Base-by-base conservation (phyloP, 225 moss, liverwort and hornwort species). In the Thuidium tamariscinum region DNA sequence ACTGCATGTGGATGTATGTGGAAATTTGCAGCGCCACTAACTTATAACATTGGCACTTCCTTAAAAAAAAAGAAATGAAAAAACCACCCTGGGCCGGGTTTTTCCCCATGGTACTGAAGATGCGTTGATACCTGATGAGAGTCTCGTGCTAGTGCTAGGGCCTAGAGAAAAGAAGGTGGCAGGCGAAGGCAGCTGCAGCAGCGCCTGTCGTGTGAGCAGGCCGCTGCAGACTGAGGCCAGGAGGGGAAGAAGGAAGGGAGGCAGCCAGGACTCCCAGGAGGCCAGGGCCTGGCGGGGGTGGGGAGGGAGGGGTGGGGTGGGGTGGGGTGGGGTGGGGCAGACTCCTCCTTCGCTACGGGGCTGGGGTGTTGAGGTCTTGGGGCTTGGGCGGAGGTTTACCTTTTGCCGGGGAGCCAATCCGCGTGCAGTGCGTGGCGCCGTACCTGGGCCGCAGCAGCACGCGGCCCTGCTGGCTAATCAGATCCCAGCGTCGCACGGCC, bases 341-440 rank as follows among this genome's bases (percentile, higher is more conserved):
- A 9, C n/a, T 15, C 5, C 67, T 39, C 52, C 52, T 16, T 11
- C 49, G 3, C 11, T 34, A n/a, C 60, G 29, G 52, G 86, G 34
- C 52, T 9, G 81, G 41, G 73, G 74, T 5, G 52, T 21, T 34
- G 74, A n/a, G 54, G 34, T 15, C 67, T 56, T 42, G 61, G 80
- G 86, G 13, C 54, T 71, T 52, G 87, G 74, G 74, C 42, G 26
- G 39, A 56, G 87, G 81, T 55, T 81, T 39, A 68, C 74, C 82
- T 91, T 88, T 91, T 89, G 80, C 69, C 30, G 30, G 44, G 42
- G 78, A 64, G 71, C 90, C 92, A 92, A 90, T 90, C 81, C 82
- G 88, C 78, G 84, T 32, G 88, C 88, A 74, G 92, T 88, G 88
- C 92, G 90, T 92, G 84, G 92, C 88, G 92, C 90, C 92, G 88